These are phyloP conservation scores for Ballota nigra DNA, from an alignment of 257 asterid genomes.

Conservation along the genomic window DNA sequence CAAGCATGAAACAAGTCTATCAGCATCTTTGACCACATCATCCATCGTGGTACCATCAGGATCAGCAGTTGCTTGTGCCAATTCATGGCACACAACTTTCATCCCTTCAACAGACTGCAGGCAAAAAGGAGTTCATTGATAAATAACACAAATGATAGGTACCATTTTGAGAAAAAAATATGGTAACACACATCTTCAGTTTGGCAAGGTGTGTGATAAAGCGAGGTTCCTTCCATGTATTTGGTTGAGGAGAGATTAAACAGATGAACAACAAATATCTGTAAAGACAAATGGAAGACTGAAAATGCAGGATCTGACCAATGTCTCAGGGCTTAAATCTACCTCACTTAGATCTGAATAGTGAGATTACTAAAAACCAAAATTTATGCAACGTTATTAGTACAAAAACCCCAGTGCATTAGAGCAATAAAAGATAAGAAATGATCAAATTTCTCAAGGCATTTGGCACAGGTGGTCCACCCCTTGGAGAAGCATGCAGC, in stretches of 20 bases:
- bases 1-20: constrained; percentile 95
- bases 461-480: not conserved
- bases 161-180: not conserved
- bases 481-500: too few relatives aligned
- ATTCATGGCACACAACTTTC: constrained; percentile 96
- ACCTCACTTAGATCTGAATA: too few relatives aligned
- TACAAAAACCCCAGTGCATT: not conserved
- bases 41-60: constrained; percentile 86
- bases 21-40: constrained; percentile 84
- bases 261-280: not conserved
- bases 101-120: constrained; percentile 98
- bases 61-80: constrained; percentile 82
- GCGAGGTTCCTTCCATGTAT: not conserved
- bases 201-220: not conserved
- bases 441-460: not conserved
- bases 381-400: too few relatives aligned
- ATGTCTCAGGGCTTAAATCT: not conserved
- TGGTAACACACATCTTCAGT: not conserved
- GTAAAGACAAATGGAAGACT: not conserved
- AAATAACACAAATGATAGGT: not conserved
- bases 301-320: not conserved
- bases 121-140: constrained; percentile 15
- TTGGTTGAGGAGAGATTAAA: not conserved
- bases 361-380: too few relatives aligned
- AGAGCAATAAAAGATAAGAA: not conserved